A percentile compares a stretch with the other conserved stretches of the same genome.
Conservation (phyloP, 2,329 filamentous ascomycete genomes). For the Diaporthe sp. region DNA sequence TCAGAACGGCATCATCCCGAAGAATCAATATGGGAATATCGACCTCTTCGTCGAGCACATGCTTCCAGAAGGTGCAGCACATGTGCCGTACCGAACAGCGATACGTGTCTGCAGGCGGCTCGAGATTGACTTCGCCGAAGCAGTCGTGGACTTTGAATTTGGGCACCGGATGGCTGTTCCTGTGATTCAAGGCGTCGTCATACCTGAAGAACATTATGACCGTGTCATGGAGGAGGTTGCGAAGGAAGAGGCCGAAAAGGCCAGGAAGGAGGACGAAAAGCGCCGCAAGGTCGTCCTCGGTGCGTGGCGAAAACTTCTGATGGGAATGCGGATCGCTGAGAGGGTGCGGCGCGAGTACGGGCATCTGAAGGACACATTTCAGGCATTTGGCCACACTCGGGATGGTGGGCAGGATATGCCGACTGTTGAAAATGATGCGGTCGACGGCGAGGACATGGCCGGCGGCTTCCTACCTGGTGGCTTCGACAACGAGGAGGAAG, state of each 20-base stretch:
- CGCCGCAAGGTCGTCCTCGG: conserved; percentile 79
- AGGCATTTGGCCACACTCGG: conserved; percentile 68
- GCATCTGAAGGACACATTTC: conserved; percentile 65
- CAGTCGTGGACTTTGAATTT: conserved; percentile 96
- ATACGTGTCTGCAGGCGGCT: conserved; percentile 87
- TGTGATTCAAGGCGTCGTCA: conserved; percentile 89
- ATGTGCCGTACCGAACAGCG: conserved; percentile 84
- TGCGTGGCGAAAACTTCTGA: conserved; percentile 89
- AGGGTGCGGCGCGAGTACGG: conserved; percentile 84
- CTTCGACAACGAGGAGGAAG: conserved; percentile 63
- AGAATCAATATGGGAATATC: conserved; percentile 96
- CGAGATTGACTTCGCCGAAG: conserved; percentile 90
- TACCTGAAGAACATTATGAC: conserved; percentile 84
- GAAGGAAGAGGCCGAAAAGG: conserved; percentile 81
- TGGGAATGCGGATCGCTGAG: conserved; percentile 86
- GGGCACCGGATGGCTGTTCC: conserved; percentile 95
- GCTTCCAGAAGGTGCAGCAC: conserved; percentile 85
- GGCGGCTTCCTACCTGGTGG: conserved; percentile 74
- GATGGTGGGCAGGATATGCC: conserved; percentile 50
- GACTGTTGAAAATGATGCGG: conserved; percentile 35
- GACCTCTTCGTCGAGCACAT: conserved; percentile 95
- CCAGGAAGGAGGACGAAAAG: conserved; percentile 87
- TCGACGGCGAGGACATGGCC: conserved; percentile 65
- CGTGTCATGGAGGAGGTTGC: conserved; percentile 83
- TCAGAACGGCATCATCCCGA: conserved; percentile 86